Evolutionary conservation across 306 rosid species (phyloP), one percentile per base, ranked within the genome.

Genomic region (Macrotyloma uniflorum): DNA sequence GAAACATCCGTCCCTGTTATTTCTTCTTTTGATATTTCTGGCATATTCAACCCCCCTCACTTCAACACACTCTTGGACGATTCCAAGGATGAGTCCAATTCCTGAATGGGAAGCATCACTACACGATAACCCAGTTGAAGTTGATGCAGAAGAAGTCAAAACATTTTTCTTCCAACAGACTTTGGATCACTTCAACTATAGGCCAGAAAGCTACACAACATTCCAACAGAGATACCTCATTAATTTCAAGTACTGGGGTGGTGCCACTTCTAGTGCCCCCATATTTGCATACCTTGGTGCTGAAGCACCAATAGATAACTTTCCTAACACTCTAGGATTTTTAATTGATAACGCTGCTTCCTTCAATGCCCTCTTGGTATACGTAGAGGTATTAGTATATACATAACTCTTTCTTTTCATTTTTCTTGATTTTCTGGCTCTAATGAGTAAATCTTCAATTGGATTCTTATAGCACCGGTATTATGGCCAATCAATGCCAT

Each of bases 151-250:
- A 51, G 83, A 86, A 15, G 57, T 85, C 14, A 23, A 84, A 50
- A 88, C 92, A 26, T 87, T 70, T 73, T 89, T 77, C 67, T 89
- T 77, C 78, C 76, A 69, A 16, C 97, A 89, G 65, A 85, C 80
- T 5, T 72, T 91, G 0, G 96, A 89, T 80, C 96, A 91, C 80
- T 91, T 91, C 87, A 91, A 89, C 74, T 86, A 85, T 14, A 83
- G 82, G 63, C 77, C 82, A 9, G 90, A 91, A 35, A 87, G 93
- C 82, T 91, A 80, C 88, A 54, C 50, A 19, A 87, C 78, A 33
- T 91, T 91, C 72, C 85, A 40, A 8, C 96, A 91, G 72, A 81
- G 92, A 74, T 91, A 89, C 73, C 18, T 91, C 30, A 73, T 89
- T 68, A 91, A 87, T 78, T 83, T 67, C 55, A 86, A 81, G 74